Base-by-base conservation (phyloP, 2,329 filamentous ascomycete genomes). In the Phoma sp. region DNA sequence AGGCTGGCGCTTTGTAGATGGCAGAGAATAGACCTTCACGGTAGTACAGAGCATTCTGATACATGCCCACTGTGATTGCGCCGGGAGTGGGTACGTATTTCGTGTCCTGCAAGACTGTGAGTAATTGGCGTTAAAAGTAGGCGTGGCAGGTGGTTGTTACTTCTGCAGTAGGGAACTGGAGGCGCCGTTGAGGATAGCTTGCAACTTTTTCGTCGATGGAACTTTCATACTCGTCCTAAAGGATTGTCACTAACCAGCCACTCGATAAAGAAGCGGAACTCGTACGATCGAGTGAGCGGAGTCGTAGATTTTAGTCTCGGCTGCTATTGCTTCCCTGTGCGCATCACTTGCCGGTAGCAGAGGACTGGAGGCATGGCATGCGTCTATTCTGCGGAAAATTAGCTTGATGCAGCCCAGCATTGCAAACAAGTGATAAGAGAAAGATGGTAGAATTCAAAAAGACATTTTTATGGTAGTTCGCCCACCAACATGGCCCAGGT, bases 21-120 rank as follows among this genome's bases (percentile, higher is more conserved):
- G 88, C 85, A 14, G 93, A 95, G 58, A 91, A 95, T 10, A 93
- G 79, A 18, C 95, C 95, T 59, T 85, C 82, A 53, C 77, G 78
- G 65, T 83, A 78, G 71, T 85, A 83, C 18, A 80, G 72, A 41
- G 83, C 85, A 58, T 82, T 80, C 38, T 75, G 75, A 68, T 86
- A 88, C 24, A 74, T 75, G 3, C 86, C 86, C 57, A 88, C 79
- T 50, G 66, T 74, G 58, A 63, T 77, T 66, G 62, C 73, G 52
- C 57, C 65, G 4, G 66, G 64, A 37, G 75, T 76, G 59, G 59
- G 71, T 55, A 63, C 67, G 55, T 63, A 70, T 43, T 66, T 75
- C 60, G 60, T 71, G 13, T 68, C 65, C 54, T 69, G 48, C 27
- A 25, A 33, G 10, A 42, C 2, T 46, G 41, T 55, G 8, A 50